These are phyloP conservation scores for Westerdykella ornata DNA, from an alignment of 2,329 filamentous ascomycete genomes.

Conservation along the genomic window DNA sequence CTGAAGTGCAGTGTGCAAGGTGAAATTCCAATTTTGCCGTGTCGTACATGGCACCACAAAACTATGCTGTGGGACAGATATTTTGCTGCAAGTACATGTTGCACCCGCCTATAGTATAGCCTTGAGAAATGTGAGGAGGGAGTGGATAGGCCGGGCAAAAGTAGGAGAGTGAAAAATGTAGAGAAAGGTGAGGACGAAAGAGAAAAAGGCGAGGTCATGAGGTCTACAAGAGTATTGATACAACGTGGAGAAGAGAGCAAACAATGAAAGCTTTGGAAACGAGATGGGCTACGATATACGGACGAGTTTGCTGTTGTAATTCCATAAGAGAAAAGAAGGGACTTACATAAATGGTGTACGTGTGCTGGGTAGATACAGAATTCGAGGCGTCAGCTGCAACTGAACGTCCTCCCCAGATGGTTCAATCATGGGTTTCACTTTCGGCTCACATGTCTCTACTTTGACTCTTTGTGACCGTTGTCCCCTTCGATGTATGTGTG, in stretches of 20 bases:
- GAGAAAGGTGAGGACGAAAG: neutral
- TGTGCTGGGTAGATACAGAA: no score
- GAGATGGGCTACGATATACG: neutral
- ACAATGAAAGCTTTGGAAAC: neutral
- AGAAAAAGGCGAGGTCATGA: constrained; percentile 8
- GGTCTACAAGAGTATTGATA: constrained; percentile 5
- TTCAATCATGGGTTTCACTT: no score
- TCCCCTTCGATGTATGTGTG: no score
- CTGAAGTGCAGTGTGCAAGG: no score
- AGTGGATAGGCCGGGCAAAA: constrained; percentile 1
- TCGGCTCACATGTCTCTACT: no score
- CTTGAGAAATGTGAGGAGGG: constrained; percentile 6
- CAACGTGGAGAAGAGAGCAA: constrained; percentile 5
- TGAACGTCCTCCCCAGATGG: no score
- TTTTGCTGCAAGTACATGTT: constrained; percentile 13
- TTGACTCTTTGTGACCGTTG: no score
- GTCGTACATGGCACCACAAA: constrained; percentile 11
- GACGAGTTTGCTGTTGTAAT: no score
- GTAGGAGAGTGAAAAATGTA: constrained; percentile 1
- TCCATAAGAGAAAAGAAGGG: no score
- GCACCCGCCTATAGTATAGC: constrained; percentile 9
- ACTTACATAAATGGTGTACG: no score
- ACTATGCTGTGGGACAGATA: constrained; percentile 10
- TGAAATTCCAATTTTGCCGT: neutral
- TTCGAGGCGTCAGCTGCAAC: no score